phyloP scores from a whole-genome alignment of 306 rosid species.

The Notholithocarpus densiflorus region DNA sequence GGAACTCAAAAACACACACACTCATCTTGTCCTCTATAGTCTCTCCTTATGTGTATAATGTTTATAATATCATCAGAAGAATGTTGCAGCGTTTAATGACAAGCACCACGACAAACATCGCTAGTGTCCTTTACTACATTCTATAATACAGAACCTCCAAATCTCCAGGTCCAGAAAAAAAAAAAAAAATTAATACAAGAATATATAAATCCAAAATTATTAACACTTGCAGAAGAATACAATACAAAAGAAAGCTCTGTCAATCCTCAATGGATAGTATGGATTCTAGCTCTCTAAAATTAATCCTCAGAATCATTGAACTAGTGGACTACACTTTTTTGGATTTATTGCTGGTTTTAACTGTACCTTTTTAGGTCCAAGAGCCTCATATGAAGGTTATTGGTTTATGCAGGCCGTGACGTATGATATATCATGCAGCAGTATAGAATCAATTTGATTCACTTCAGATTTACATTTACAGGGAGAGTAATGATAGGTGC shows the following conservation, averaged over 20 bases:
- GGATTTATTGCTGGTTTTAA: conserved; percentile 51
- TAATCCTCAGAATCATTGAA: conserved; percentile 58
- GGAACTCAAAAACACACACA: conserved; percentile 1
- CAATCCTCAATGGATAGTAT: conserved; percentile 33
- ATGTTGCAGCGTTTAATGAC: conserved; percentile 48
- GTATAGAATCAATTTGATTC: not conserved
- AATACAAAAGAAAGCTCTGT: conserved; percentile 51
- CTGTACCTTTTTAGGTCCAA: conserved; percentile 31
- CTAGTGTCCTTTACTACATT: conserved; percentile 28
- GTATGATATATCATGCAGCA: conserved; percentile 9
- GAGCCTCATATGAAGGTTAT: conserved; percentile 13
- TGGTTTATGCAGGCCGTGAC: conserved; percentile 31
- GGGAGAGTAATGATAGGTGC: no score
- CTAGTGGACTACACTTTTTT: conserved; percentile 45
- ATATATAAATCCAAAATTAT: conserved; percentile 17
- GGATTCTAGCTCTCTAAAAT: conserved; percentile 49
- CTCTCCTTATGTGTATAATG: conserved; percentile 7
- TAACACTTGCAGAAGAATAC: conserved; percentile 23
- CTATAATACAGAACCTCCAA: conserved; percentile 58
- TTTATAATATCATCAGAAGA: conserved; percentile 42
- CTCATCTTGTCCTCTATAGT: conserved; percentile 3
- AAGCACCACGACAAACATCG: conserved; percentile 37
- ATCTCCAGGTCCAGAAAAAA: conserved; percentile 60
- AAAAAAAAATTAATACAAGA: conserved; percentile 29
- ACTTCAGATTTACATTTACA: not conserved